phyloP scores from a whole-genome alignment of 116 monocot species.

The Iris pallida region DNA sequence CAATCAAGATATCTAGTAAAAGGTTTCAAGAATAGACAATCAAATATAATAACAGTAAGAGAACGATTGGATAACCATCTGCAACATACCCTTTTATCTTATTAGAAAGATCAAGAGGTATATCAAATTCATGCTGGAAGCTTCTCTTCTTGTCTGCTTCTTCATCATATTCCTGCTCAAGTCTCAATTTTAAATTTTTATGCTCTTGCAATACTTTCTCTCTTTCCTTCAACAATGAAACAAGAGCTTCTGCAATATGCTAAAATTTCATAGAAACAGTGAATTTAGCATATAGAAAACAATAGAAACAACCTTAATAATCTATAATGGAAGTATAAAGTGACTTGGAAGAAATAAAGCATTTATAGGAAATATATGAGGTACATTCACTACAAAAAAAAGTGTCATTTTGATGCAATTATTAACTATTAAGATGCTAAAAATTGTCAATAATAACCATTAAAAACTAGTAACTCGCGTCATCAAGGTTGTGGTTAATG shows the following conservation, averaged over 20 bases:
- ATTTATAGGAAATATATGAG: too few relatives aligned
- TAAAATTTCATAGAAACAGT: conserved; percentile 7
- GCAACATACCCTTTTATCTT: conserved; percentile 73
- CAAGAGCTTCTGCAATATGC: conserved; percentile 78
- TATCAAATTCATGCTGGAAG: conserved; percentile 73
- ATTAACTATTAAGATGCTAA: too few relatives aligned
- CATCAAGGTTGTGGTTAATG: too few relatives aligned
- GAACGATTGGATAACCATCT: background rate
- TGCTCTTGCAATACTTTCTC: conserved; percentile 59
- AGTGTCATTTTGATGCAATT: too few relatives aligned
- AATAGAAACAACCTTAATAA: background rate
- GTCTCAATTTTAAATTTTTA: conserved; percentile 43
- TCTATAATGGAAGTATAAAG: too few relatives aligned
- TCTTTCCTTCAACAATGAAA: conserved; percentile 66
- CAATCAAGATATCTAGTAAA: conserved; percentile 64
- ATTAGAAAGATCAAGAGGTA: conserved; percentile 35
- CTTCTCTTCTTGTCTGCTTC: conserved; percentile 59
- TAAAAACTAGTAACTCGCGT: too few relatives aligned
- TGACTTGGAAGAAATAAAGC: too few relatives aligned
- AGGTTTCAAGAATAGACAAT: conserved; percentile 7
- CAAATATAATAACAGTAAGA: background rate
- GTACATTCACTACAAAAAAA: too few relatives aligned
- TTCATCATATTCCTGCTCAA: conserved; percentile 72
- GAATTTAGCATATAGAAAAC: background rate
- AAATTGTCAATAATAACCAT: too few relatives aligned